A percentile compares a stretch with the other conserved stretches of the same genome.
phyloP scores from a whole-genome alignment of 805 yeast genomes.

The Cyberlindnera veronae region DNA sequence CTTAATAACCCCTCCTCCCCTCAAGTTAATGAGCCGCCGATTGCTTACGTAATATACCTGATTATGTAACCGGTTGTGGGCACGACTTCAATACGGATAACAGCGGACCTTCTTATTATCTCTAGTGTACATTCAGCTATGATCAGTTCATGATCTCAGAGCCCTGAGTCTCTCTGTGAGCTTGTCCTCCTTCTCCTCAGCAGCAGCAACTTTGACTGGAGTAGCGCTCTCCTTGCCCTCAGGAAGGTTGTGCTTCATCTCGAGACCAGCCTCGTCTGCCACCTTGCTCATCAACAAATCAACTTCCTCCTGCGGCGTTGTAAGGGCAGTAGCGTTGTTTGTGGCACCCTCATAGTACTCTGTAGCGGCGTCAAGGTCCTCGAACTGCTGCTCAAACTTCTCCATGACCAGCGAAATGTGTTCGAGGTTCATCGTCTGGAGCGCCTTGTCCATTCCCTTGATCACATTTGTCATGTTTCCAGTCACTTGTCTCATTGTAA shows the following conservation, averaged over 20 bases:
- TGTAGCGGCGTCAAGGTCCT: constrained; percentile 90
- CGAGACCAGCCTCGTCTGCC: constrained; percentile 97
- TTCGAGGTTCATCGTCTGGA: constrained; percentile 93
- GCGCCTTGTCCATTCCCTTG: constrained; percentile 93
- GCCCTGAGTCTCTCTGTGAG: constrained; percentile 89
- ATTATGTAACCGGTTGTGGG: too few relatives aligned
- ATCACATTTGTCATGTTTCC: constrained; percentile 93
- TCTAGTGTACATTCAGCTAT: neutral
- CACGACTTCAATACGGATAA: neutral
- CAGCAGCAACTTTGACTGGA: constrained; percentile 54
- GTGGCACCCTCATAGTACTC: constrained; percentile 92
- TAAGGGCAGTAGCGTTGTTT: constrained; percentile 78
- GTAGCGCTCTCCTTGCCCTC: constrained; percentile 37
- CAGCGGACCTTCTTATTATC: neutral
- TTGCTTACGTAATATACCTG: too few relatives aligned
- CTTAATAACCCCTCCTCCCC: too few relatives aligned
- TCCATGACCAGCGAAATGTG: constrained; percentile 94
- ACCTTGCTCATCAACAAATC: constrained; percentile 86
- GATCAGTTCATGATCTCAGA: constrained; percentile 50
- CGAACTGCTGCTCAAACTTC: constrained; percentile 93
- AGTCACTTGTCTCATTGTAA: constrained; percentile 93
- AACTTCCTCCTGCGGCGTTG: constrained; percentile 94
- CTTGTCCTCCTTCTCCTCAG: constrained; percentile 78
- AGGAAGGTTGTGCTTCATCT: constrained; percentile 76
- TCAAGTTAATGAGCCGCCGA: too few relatives aligned